Base-by-base conservation (phyloP, 108 stramenopile genomes). In the Licmophora abbreviata region DNA sequence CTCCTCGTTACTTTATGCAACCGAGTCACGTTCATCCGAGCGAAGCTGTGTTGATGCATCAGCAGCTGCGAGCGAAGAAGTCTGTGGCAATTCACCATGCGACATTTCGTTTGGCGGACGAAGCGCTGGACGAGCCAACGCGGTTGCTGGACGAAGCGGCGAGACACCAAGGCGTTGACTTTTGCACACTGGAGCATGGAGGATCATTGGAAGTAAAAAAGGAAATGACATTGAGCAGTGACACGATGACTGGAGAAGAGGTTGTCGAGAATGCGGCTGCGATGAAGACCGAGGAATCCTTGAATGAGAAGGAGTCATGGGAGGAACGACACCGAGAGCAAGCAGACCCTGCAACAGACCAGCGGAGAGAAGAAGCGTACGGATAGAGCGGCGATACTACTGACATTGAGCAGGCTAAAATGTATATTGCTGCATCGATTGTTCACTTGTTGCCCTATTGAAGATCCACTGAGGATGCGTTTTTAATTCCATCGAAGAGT, bases 21-120 rank as follows among this genome's bases (percentile, higher is more conserved):
- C 72, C 79, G 29, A 59, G 82, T 30, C 96, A 97, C 54, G 64
- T 70, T 44, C 63, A 91, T 70, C 94, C 96, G 6, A 43, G 55
- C 1, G 97, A 94, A 34, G 95, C 97, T 1, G 73, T 96, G 35
- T 49, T 53, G 17, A 85, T 96, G 10, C 89, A 92, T 59, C 59
- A 79, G 45, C 68, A 79, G 9, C 33, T 86, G 15, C 60, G 67
- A 12, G 48, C 68, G 1, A 43, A 54, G 11, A 77, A 68, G 29
- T 74, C 83, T 20, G 75, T 97, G 6, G 91, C 73, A 10, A 85
- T 96, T 37, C 97, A 97, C 58, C 95, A 89, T 85, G 95, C 88
- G 15, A 91, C 85, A 7, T 94, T 92, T 48, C 67, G 77, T 23
- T 56, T 96, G 48, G 62, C 87, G 12, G 84, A 86, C 32, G 95